Evolutionary conservation across 495 filamentous ascomycete species (phyloP).

Genomic region (Aspergillus homomorphus): DNA sequence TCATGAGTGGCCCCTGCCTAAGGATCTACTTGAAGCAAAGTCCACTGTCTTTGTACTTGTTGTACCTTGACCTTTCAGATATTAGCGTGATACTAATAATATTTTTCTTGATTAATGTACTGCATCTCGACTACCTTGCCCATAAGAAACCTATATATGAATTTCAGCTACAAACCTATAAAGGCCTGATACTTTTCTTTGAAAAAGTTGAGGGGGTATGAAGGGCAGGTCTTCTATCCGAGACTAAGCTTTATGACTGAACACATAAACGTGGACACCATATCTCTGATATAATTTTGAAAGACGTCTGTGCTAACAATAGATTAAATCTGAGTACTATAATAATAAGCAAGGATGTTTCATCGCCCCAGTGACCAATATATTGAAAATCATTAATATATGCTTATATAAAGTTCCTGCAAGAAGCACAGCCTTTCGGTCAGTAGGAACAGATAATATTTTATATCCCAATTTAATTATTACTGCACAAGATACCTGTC

Average conservation of each 20-base stretch:
- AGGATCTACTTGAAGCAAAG: conserved; percentile 29
- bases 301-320: conserved; percentile 44
- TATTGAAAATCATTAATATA: conserved; percentile 12
- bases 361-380: conserved; percentile 30
- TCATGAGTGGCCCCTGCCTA: conserved; percentile 63
- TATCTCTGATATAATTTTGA: conserved; percentile 18
- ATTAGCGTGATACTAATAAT: conserved; percentile 56
- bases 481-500: conserved; percentile 40
- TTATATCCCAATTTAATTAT: conserved; percentile 39
- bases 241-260: conserved; percentile 26
- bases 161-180: conserved; percentile 14
- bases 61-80: conserved; percentile 39
- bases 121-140: conserved; percentile 19
- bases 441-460: conserved; percentile 23
- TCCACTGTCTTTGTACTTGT: conserved; percentile 57
- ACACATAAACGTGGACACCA: conserved; percentile 22
- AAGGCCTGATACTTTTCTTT: conserved; percentile 14
- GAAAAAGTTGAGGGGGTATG: background rate
- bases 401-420: conserved; percentile 37
- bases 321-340: conserved; percentile 31
- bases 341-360: conserved; percentile 24
- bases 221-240: conserved; percentile 25
- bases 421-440: conserved; percentile 20
- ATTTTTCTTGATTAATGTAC: conserved; percentile 38
- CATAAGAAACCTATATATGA: conserved; percentile 15